Evolutionary conservation across 495 filamentous ascomycete genomes (phyloP), one percentile per base, ranked within the genome.

Genomic region (Massariosphaeria phaeospora): DNA sequence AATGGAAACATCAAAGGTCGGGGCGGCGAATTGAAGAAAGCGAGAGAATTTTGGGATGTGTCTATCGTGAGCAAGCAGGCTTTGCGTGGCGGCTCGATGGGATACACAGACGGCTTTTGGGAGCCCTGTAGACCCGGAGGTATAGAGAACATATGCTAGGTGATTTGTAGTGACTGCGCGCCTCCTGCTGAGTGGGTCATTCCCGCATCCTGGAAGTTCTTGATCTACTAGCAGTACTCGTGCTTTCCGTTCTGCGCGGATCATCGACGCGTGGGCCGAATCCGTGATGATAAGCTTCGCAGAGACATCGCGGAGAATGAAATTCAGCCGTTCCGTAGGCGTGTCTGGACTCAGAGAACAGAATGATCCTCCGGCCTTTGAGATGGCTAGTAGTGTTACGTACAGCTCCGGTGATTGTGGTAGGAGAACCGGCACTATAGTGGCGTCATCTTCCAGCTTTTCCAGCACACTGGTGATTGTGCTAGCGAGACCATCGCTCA

Each of bases 61-160:
- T 26, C 71, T 71, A 50, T 91, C 77, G 62, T 95, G 89, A 4
- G 88, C 85, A 30, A 91, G 76, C 13, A 95, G 68, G 54, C 79
- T 82, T 59, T 91, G 88, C 1, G 85, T 83, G 18, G 73, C 88
- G 13, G 90, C 86, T 10, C 73, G 67, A 71, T 96, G 90, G 23
- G 86, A 85, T 27, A 95, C 71, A 0, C 74, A 74, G 1, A 95
- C 90, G 0, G 90, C 90, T 71, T 96, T 96, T 1, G 90, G 90
- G 3, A 78, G 78, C n/a, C 90, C 90, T 0, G 89, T 95, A 5
- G 87, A 89, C 11, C 90, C 90, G 12, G 84, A 89, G 0, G 90
- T 96, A 62, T 95, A 96, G 80, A 95, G 86, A 36, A 96, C 78
- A 69, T 95, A 96, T 15, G 89, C 90, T 6, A 88, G 62, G 58